Percentiles rank a stretch among this genome's conserved stretches.
Evolutionary conservation across 768 basidiomycete genomes (phyloP).

Genomic region (Lenzites betulinus): DNA sequence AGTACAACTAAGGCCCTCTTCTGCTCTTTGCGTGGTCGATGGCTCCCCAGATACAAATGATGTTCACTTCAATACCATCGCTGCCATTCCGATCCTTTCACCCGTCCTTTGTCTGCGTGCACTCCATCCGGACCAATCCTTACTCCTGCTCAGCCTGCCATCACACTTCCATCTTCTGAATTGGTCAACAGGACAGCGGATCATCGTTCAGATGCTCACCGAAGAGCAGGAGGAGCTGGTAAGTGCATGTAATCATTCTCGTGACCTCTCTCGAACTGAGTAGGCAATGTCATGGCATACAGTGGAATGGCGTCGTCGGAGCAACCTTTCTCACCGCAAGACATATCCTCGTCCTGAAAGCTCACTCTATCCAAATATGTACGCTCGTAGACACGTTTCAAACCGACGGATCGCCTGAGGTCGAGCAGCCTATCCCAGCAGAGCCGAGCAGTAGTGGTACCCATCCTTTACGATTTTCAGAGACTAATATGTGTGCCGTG

Average conservation of each 20-base stretch:
- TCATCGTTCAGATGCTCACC: slow-evolving; percentile 25
- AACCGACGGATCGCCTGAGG: not conserved
- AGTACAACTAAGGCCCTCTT: slow-evolving; percentile 10
- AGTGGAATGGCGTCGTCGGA: slow-evolving; percentile 47
- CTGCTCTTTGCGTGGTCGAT: not conserved
- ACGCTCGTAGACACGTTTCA: slow-evolving; percentile 20
- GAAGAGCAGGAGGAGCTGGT: slow-evolving; percentile 38
- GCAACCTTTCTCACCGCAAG: slow-evolving; percentile 49
- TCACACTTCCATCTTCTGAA: slow-evolving; percentile 40
- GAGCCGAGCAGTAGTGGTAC: not conserved
- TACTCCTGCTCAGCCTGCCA: slow-evolving; percentile 34
- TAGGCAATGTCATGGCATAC: not conserved
- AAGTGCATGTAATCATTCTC: slow-evolving; percentile 11
- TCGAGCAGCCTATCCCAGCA: not conserved
- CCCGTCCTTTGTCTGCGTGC: slow-evolving; percentile 21
- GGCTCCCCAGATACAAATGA: not conserved
- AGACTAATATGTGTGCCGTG: slow-evolving; percentile 8
- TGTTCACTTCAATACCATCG: not conserved
- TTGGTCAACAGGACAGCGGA: slow-evolving; percentile 36
- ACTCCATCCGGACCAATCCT: slow-evolving; percentile 25
- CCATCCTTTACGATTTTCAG: not conserved
- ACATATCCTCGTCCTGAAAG: slow-evolving; percentile 51
- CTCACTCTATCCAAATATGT: slow-evolving; percentile 52
- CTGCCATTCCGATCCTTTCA: slow-evolving; percentile 11
- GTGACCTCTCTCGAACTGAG: too few relatives aligned